Evolutionary conservation across 371 early-diverging fungal genomes (phyloP).

Genomic region (Mucor indicus): DNA sequence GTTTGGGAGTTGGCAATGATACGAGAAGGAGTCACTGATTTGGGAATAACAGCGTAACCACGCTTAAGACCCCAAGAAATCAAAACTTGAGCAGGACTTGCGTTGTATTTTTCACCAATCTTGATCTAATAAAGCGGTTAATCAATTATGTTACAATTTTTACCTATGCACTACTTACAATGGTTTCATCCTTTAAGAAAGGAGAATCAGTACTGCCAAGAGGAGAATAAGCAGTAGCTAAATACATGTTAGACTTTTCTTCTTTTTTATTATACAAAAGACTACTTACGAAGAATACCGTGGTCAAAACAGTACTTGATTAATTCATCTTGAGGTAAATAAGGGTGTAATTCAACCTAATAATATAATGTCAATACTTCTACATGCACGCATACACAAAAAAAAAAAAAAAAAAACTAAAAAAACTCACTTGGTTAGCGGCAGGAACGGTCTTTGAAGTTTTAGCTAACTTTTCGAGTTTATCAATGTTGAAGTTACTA

Average conservation of each 20-base stretch:
- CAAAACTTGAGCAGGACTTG: slow-evolving; percentile 69
- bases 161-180: slow-evolving; percentile 10
- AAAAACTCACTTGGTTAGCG: slow-evolving; percentile 47
- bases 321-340: slow-evolving; percentile 25
- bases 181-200: slow-evolving; percentile 18
- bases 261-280: not conserved
- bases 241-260: not conserved
- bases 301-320: slow-evolving; percentile 27
- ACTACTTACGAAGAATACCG: slow-evolving; percentile 16
- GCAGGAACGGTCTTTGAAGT: slow-evolving; percentile 30
- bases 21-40: slow-evolving; percentile 39
- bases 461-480: slow-evolving; percentile 29
- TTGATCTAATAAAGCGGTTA: slow-evolving; percentile 14
- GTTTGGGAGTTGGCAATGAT: slow-evolving; percentile 29
- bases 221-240: slow-evolving; percentile 38
- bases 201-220: slow-evolving; percentile 33
- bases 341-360: slow-evolving; percentile 54
- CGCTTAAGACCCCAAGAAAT: slow-evolving; percentile 72
- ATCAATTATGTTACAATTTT: not conserved
- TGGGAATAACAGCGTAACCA: slow-evolving; percentile 46
- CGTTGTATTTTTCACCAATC: slow-evolving; percentile 59
- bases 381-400: not conserved
- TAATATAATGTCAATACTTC: too few relatives aligned
- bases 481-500: slow-evolving; percentile 29
- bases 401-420: not conserved